Evolutionary conservation across 768 basidiomycete species (phyloP).

Genomic region (Strobilomyces confusus): DNA sequence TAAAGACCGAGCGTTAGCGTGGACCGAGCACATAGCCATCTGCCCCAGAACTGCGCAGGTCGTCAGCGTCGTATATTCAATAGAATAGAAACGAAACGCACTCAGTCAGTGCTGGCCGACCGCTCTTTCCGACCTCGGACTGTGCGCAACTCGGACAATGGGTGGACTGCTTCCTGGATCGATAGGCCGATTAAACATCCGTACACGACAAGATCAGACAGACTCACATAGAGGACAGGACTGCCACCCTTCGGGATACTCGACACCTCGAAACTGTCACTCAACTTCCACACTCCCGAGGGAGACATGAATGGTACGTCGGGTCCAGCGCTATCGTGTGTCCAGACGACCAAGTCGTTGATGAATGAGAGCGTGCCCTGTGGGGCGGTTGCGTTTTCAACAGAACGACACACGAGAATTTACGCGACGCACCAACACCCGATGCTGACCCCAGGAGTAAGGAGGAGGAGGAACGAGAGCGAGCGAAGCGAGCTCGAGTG

Average conservation of each 20-base stretch:
- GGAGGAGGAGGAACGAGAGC: too few relatives aligned
- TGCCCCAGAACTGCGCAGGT: constrained; percentile 48
- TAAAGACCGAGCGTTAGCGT: constrained; percentile 83
- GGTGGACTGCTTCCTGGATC: constrained; percentile 62
- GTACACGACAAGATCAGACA: background rate
- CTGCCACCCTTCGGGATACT: constrained; percentile 78
- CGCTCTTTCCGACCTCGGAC: constrained; percentile 85
- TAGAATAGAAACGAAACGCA: constrained; percentile 31
- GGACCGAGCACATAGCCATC: constrained; percentile 90
- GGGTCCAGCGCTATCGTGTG: constrained; percentile 76
- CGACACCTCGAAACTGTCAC: constrained; percentile 89
- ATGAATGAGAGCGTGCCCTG: constrained; percentile 91
- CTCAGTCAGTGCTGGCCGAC: constrained; percentile 87
- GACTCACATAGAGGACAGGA: constrained; percentile 75
- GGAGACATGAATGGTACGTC: constrained; percentile 85
- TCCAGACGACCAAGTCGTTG: constrained; percentile 77
- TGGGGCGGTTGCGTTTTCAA: background rate
- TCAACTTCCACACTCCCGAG: constrained; percentile 95
- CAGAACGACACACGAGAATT: background rate
- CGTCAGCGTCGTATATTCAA: background rate
- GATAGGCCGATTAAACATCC: constrained; percentile 15
- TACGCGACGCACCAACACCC: constrained; percentile 62
- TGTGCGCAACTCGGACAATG: constrained; percentile 60
- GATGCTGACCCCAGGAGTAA: constrained; percentile 93
- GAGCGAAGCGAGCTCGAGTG: too few relatives aligned